Conservation (phyloP, 2,329 filamentous ascomycete genomes). For the Trichophyton schoenleinii region DNA sequence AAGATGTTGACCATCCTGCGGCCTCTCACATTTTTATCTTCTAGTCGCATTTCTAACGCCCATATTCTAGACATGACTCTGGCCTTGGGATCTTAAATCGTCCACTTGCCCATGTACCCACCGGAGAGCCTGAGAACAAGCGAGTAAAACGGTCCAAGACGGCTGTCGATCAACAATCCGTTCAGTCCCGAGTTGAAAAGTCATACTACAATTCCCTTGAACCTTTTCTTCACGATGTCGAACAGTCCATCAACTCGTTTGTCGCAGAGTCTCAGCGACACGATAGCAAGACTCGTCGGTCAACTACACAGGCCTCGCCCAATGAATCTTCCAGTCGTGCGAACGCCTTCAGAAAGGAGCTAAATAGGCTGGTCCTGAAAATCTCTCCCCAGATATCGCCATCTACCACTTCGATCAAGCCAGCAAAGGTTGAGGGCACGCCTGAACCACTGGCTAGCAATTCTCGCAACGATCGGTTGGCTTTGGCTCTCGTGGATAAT, state of each 20-base stretch:
- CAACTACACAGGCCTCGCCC: slow-evolving; percentile 13
- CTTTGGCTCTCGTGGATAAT: slow-evolving; percentile 66
- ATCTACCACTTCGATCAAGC: slow-evolving; percentile 22
- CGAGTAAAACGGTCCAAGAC: slow-evolving; percentile 30
- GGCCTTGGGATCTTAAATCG: slow-evolving; percentile 32
- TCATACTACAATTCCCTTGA: slow-evolving; percentile 30
- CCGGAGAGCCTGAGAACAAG: slow-evolving; percentile 31
- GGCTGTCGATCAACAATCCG: slow-evolving; percentile 17
- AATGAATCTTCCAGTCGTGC: slow-evolving; percentile 35
- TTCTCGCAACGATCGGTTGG: slow-evolving; percentile 40
- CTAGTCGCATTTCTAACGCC: slow-evolving; percentile 7
- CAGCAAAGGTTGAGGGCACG: slow-evolving; percentile 25
- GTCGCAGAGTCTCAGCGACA: slow-evolving; percentile 25
- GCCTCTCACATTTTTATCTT: neutral
- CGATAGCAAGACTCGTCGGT: slow-evolving; percentile 18
- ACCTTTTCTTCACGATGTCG: slow-evolving; percentile 32
- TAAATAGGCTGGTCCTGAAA: slow-evolving; percentile 50
- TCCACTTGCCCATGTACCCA: slow-evolving; percentile 24
- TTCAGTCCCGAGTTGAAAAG: slow-evolving; percentile 28
- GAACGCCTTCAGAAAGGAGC: slow-evolving; percentile 48
- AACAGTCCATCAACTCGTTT: slow-evolving; percentile 26
- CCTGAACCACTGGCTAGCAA: neutral
- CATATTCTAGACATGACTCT: slow-evolving; percentile 30
- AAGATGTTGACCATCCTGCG: slow-evolving; percentile 4
- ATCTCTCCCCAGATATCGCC: slow-evolving; percentile 39